Conservation (phyloP, 2,329 filamentous ascomycete species). For the Trichoderma oligosporum region DNA sequence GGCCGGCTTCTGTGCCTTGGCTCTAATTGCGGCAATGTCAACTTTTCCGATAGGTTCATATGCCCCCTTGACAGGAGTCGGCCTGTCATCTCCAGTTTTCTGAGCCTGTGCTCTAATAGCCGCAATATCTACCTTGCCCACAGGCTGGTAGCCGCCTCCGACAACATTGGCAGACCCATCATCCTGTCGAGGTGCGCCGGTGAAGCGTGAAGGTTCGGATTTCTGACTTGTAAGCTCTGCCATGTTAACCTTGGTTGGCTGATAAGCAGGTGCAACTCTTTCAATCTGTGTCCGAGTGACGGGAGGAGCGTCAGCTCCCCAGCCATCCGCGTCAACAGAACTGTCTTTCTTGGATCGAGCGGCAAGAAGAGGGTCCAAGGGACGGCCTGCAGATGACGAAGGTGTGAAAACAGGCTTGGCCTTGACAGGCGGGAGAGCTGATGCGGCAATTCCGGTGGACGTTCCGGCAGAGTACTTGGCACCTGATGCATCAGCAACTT, state of each 20-base stretch:
- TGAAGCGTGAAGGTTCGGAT: conserved; percentile 61
- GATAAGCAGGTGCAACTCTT: conserved; percentile 88
- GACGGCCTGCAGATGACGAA: conserved; percentile 49
- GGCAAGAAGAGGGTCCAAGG: conserved; percentile 65
- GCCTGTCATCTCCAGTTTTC: conserved; percentile 71
- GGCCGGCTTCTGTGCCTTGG: conserved; percentile 67
- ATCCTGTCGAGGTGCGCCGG: conserved; percentile 43
- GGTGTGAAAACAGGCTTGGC: conserved; percentile 93
- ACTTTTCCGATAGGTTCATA: conserved; percentile 97
- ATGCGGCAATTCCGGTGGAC: conserved; percentile 49
- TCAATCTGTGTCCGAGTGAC: conserved; percentile 82
- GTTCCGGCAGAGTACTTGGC: conserved; percentile 81
- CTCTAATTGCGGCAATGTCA: conserved; percentile 89
- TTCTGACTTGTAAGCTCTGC: conserved; percentile 74
- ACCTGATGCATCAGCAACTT: conserved; percentile 90
- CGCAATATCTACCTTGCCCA: conserved; percentile 97
- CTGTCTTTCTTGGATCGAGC: conserved; percentile 58
- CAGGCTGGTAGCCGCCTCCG: conserved; percentile 81
- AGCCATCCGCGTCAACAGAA: conserved; percentile 77
- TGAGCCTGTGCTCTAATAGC: conserved; percentile 75
- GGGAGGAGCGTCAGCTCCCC: conserved; percentile 91
- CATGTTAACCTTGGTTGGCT: conserved; percentile 94
- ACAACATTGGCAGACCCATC: conserved; percentile 61
- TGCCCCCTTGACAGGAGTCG: conserved; percentile 80
- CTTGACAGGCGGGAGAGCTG: conserved; percentile 65